These are phyloP conservation scores for Mortierella sp. DNA, from an alignment of 371 early-diverging fungal species.

Conservation along the genomic window DNA sequence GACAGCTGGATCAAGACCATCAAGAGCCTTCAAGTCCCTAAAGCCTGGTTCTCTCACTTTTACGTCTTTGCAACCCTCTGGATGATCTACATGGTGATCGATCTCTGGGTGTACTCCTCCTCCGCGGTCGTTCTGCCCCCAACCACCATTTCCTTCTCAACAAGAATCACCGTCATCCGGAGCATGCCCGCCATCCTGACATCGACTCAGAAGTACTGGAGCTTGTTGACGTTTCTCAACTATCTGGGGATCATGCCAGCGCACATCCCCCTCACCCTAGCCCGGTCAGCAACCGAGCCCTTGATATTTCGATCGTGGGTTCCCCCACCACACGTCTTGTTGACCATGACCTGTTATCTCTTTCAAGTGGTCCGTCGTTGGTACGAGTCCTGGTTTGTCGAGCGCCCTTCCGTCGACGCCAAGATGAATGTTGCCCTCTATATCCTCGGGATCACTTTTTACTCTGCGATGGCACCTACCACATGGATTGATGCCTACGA, in stretches of 20 bases:
- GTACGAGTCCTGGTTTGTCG: slow-evolving; percentile 75
- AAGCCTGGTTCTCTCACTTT: slow-evolving; percentile 79
- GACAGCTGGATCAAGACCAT: slow-evolving; percentile 14
- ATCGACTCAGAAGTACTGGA: slow-evolving; percentile 22
- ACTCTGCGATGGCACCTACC: slow-evolving; percentile 70
- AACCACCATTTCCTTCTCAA: neutral
- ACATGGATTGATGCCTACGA: slow-evolving; percentile 66
- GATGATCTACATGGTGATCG: slow-evolving; percentile 39
- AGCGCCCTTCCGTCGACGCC: slow-evolving; percentile 68
- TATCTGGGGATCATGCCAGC: slow-evolving; percentile 42
- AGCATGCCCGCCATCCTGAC: neutral
- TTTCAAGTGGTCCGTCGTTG: slow-evolving; percentile 73
- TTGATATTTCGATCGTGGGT: slow-evolving; percentile 21
- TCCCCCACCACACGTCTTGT: slow-evolving; percentile 36
- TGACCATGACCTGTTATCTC: slow-evolving; percentile 65
- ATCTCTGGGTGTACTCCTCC: slow-evolving; percentile 29
- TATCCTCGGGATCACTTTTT: slow-evolving; percentile 76
- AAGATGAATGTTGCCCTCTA: slow-evolving; percentile 81
- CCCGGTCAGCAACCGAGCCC: neutral
- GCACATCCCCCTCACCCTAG: neutral
- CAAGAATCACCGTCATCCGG: neutral
- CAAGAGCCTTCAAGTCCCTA: slow-evolving; percentile 68
- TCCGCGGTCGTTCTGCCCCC: neutral
- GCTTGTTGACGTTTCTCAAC: slow-evolving; percentile 38
- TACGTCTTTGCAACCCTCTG: slow-evolving; percentile 62